These are phyloP conservation scores for Paraurostyla sp. DNA, from an alignment of 73 alveolate genomes.

Conservation along the genomic window DNA sequence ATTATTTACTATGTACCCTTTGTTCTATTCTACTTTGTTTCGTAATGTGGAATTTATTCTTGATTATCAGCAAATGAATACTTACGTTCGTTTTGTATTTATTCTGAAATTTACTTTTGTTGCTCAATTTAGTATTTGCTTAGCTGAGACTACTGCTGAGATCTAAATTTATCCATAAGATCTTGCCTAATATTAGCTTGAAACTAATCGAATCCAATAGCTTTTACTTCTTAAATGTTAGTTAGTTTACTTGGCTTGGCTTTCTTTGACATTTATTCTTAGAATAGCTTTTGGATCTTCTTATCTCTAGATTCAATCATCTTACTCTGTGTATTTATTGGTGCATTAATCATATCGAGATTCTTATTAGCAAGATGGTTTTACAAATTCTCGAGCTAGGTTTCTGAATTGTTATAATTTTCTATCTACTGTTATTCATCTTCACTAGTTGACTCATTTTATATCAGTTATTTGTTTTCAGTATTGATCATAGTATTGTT, in stretches of 20 bases:
- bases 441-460: too few species aligned
- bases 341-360: not conserved
- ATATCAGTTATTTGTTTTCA: too few species aligned
- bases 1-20: not conserved
- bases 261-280: not conserved
- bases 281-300: constrained; percentile 1
- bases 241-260: constrained; percentile 1
- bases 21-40: not conserved
- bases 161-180: not conserved
- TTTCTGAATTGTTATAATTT: too few species aligned
- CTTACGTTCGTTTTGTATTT: too few species aligned
- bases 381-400: too few species aligned
- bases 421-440: too few species aligned
- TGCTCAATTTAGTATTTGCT: not conserved
- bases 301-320: not conserved
- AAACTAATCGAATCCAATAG: constrained; percentile 45
- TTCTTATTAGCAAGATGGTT: not conserved
- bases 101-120: not conserved
- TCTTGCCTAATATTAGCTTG: not conserved
- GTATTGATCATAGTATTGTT: too few species aligned
- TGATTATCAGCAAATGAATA: too few species aligned
- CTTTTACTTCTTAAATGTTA: not conserved
- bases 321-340: not conserved
- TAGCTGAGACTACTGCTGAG: not conserved
- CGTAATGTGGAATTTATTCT: too few species aligned